Conservation (phyloP, 805 yeast species). For the Kurtzmaniella fragi region DNA sequence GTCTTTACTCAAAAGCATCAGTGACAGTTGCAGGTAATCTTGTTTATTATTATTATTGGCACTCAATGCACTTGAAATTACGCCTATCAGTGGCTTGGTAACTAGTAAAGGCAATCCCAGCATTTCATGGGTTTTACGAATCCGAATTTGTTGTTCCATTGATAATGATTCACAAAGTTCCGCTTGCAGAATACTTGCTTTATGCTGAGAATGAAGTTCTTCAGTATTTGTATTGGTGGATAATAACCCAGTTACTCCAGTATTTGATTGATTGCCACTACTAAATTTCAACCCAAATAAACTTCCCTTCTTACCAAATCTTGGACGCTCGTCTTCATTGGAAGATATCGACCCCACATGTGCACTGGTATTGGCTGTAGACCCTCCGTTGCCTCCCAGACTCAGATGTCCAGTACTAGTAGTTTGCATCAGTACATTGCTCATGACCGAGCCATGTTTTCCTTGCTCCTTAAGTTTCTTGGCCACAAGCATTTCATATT, state of each 20-base stretch:
- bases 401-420: not conserved
- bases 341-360: slow-evolving; percentile 20
- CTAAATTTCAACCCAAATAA: slow-evolving; percentile 37
- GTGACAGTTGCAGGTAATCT: slow-evolving; percentile 30
- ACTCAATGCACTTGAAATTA: slow-evolving; percentile 5
- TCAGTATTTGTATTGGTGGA: not conserved
- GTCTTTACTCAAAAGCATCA: slow-evolving; percentile 24
- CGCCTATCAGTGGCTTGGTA: slow-evolving; percentile 25
- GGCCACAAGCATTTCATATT: slow-evolving; percentile 35
- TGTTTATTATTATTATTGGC: slow-evolving; percentile 5
- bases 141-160: slow-evolving; percentile 27
- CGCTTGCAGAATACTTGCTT: slow-evolving; percentile 19
- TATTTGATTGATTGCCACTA: slow-evolving; percentile 3
- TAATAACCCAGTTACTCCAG: slow-evolving; percentile 1
- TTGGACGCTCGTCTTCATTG: slow-evolving; percentile 6
- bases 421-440: slow-evolving; percentile 1
- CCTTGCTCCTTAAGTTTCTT: slow-evolving; percentile 29
- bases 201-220: slow-evolving; percentile 3
- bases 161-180: slow-evolving; percentile 27
- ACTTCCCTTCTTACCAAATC: slow-evolving; percentile 20
- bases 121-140: slow-evolving; percentile 24
- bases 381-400: not conserved
- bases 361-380: not conserved
- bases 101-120: slow-evolving; percentile 28
- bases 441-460: slow-evolving; percentile 3